Evolutionary conservation across 2,329 filamentous ascomycete genomes (phyloP).

Genomic region (Scytalidium lignicola): DNA sequence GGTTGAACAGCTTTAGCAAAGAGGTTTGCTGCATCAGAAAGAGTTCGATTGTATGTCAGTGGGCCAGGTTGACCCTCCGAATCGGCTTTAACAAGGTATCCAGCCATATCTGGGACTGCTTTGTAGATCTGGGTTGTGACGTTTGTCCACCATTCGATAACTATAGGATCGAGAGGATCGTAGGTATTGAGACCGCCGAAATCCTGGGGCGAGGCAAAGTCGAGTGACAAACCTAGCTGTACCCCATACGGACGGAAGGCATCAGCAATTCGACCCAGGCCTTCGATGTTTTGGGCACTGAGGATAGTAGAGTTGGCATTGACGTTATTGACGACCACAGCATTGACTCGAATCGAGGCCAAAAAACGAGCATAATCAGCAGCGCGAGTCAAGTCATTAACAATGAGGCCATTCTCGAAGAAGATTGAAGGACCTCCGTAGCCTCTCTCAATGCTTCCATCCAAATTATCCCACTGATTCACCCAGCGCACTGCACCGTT

Average conservation of each 20-base stretch:
- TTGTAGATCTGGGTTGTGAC: conserved; percentile 55
- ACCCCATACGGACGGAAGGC: conserved; percentile 63
- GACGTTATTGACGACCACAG: conserved; percentile 65
- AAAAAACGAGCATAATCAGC: conserved; percentile 60
- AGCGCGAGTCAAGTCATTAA: conserved; percentile 55
- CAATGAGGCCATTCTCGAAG: conserved; percentile 51
- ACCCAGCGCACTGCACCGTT: conserved; percentile 61
- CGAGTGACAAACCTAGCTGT: conserved; percentile 59
- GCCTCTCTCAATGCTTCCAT: conserved; percentile 62
- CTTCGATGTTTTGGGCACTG: conserved; percentile 51
- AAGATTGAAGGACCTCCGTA: conserved; percentile 66
- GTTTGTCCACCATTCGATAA: conserved; percentile 58
- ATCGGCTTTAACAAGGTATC: conserved; percentile 67
- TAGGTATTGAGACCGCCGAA: conserved; percentile 55
- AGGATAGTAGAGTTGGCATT: conserved; percentile 60
- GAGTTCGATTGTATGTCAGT: conserved; percentile 62
- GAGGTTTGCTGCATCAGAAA: conserved; percentile 63
- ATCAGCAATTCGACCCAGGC: conserved; percentile 58
- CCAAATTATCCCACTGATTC: conserved; percentile 70
- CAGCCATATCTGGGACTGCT: conserved; percentile 60
- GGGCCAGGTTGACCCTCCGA: conserved; percentile 69
- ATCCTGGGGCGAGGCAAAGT: conserved; percentile 59
- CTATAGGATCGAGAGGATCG: conserved; percentile 56
- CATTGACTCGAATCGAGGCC: conserved; percentile 63
- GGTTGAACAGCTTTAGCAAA: conserved; percentile 56